Evolutionary conservation across 2,329 filamentous ascomycete species (phyloP).

Genomic region (Tolypocladium sp.): DNA sequence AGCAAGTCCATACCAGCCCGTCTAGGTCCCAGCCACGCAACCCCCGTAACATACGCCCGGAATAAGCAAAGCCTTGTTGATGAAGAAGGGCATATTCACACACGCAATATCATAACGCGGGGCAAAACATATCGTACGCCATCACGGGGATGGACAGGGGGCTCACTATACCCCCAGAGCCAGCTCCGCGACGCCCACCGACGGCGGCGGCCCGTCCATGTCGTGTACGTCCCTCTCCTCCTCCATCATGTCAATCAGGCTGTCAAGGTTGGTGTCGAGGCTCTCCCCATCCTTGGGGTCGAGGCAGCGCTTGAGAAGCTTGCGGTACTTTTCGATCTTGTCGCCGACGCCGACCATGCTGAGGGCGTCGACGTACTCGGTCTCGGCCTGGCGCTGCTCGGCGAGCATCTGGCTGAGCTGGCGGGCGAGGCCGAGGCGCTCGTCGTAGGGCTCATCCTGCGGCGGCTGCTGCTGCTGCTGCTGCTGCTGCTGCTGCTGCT

Average conservation of each 20-base stretch:
- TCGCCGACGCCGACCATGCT: conserved; percentile 62
- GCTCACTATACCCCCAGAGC: conserved; percentile 2
- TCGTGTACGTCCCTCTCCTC: conserved; percentile 43
- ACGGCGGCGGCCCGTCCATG: conserved; percentile 16
- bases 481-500: conserved; percentile 12
- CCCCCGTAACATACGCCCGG: not conserved
- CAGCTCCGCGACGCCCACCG: conserved; percentile 16
- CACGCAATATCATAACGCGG: not conserved
- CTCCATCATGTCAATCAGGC: conserved; percentile 54
- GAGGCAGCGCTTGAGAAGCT: conserved; percentile 58
- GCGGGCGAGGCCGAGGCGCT: conserved; percentile 48
- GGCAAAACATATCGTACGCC: not conserved
- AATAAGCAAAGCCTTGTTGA: not conserved
- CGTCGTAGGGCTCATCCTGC: conserved; percentile 38
- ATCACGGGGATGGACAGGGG: not conserved
- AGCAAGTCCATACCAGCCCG: not conserved
- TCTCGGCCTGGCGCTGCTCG: conserved; percentile 54
- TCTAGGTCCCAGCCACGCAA: not conserved
- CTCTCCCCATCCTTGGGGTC: conserved; percentile 58
- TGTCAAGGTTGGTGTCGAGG: conserved; percentile 55
- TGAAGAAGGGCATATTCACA: not conserved
- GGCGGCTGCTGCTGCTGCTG: conserved; percentile 2
- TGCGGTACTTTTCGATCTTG: conserved; percentile 64
- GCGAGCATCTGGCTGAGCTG: conserved; percentile 46
- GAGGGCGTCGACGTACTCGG: conserved; percentile 59